Evolutionary conservation across 306 rosid genomes (phyloP).

Genomic region (Datisca glomerata): DNA sequence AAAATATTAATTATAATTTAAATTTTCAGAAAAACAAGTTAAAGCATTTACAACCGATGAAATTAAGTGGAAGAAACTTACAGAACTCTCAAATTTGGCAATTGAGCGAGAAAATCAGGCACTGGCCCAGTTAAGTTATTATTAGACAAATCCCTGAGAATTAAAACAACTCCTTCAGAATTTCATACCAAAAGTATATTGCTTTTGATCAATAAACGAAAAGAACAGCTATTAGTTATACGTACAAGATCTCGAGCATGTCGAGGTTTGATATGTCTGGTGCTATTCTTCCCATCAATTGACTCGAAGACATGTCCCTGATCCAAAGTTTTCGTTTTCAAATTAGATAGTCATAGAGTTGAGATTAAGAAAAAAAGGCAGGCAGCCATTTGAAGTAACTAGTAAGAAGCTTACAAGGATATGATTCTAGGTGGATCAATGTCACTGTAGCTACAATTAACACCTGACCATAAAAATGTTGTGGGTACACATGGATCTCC

Average conservation of each 20-base stretch:
- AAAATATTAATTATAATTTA: too few relatives aligned
- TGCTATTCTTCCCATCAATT: conserved; percentile 22
- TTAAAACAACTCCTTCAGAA: not conserved
- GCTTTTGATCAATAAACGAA: not conserved
- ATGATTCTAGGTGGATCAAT: conserved; percentile 25
- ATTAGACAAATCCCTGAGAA: conserved; percentile 37
- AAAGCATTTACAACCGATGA: not conserved
- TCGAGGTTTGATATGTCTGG: conserved; percentile 16
- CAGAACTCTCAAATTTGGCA: conserved; percentile 23
- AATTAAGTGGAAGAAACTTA: conserved; percentile 15
- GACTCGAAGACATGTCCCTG: conserved; percentile 29
- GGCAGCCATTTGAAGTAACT: too few relatives aligned
- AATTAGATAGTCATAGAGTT: too few relatives aligned
- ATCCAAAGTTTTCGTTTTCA: conserved; percentile 2
- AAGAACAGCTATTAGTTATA: not conserved
- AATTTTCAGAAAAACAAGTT: not conserved
- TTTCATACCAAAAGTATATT: not conserved
- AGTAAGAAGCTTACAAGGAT: conserved; percentile 10
- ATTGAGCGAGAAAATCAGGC: conserved; percentile 30
- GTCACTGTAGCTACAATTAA: conserved; percentile 19
- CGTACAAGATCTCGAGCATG: conserved; percentile 25
- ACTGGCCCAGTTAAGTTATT: conserved; percentile 26
- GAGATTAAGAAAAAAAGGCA: not conserved
- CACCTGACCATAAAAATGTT: conserved; percentile 18
- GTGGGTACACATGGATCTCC: conserved; percentile 30